A percentile compares a stretch with the other conserved stretches of the same genome.
phyloP scores from a whole-genome alignment of 176 grass and related monocot species.

The Canna indica region DNA sequence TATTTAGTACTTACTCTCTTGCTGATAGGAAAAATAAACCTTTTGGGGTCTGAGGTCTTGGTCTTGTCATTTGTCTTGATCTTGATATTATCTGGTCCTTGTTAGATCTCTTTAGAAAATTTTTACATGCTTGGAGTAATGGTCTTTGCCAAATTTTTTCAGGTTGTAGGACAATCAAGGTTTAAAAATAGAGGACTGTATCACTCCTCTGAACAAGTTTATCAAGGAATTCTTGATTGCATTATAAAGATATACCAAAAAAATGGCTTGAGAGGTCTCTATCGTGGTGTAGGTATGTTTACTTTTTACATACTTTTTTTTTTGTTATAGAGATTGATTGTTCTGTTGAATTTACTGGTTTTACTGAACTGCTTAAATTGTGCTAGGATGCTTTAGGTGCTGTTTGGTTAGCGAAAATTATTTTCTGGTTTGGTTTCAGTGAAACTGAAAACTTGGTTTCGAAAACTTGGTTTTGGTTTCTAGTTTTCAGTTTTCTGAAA shows the following conservation, averaged over 20 bases:
- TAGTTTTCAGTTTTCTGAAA: too few species aligned
- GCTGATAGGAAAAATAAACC: not conserved
- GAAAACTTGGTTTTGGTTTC: too few species aligned
- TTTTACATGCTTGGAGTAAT: not conserved
- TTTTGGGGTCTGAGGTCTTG: not conserved
- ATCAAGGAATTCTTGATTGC: constrained; percentile 85
- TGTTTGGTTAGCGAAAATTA: too few species aligned
- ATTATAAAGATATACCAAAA: constrained; percentile 65
- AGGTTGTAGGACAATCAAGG: constrained; percentile 57
- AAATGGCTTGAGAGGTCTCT: constrained; percentile 82
- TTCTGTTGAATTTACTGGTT: not conserved
- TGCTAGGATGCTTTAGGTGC: too few species aligned
- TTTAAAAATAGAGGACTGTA: constrained; percentile 37
- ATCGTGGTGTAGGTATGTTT: constrained; percentile 70
- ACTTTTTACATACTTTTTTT: not conserved
- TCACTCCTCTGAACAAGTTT: constrained; percentile 40
- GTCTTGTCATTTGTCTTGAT: not conserved
- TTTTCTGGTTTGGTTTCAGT: too few species aligned
- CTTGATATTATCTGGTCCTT: too few species aligned
- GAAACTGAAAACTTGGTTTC: too few species aligned
- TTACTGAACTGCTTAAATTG: not conserved
- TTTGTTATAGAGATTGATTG: not conserved
- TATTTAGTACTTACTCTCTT: not conserved
- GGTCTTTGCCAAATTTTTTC: not conserved
- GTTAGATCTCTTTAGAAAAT: not conserved